A percentile compares a stretch with the other conserved stretches of the same genome.
phyloP scores from a whole-genome alignment of 106 monocot genomes.

The Acanthochlamys bracteata region DNA sequence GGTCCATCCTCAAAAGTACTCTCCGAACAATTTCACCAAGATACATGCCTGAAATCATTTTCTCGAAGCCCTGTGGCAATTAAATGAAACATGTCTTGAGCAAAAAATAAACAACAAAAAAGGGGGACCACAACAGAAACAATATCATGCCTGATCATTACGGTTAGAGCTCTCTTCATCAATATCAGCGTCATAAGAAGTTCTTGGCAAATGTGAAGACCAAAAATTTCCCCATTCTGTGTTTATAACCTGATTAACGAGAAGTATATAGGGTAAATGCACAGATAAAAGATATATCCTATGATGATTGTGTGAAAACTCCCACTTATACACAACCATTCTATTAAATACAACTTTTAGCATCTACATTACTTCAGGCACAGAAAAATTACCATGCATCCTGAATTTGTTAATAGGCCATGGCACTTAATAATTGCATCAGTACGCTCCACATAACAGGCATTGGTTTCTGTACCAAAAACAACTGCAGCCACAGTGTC shows the following conservation, averaged over 20 bases:
- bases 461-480: slow-evolving; percentile 78
- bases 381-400: slow-evolving; percentile 52
- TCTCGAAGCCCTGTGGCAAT: slow-evolving; percentile 80
- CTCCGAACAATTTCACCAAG: slow-evolving; percentile 84
- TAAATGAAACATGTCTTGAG: background rate
- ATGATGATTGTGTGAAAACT: background rate
- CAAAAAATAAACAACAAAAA: background rate
- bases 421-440: slow-evolving; percentile 90
- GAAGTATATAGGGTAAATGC: slow-evolving; percentile 1
- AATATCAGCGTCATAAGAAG: slow-evolving; percentile 71
- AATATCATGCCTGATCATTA: slow-evolving; percentile 64
- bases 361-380: background rate
- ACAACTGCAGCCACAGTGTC: slow-evolving; percentile 82
- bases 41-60: slow-evolving; percentile 99
- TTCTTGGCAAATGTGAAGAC: slow-evolving; percentile 93
- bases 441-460: slow-evolving; percentile 71
- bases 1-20: slow-evolving; percentile 59
- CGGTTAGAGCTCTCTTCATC: slow-evolving; percentile 81
- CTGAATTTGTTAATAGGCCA: slow-evolving; percentile 77
- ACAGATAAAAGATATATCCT: background rate
- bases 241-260: slow-evolving; percentile 66
- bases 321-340: too few species aligned
- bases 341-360: background rate
- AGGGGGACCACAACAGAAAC: too few species aligned
- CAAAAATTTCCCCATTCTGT: slow-evolving; percentile 99